Evolutionary conservation across 208 protist genomes (phyloP), one percentile per base, ranked within the genome.

Genomic region (Balamuthia mandrillaris): DNA sequence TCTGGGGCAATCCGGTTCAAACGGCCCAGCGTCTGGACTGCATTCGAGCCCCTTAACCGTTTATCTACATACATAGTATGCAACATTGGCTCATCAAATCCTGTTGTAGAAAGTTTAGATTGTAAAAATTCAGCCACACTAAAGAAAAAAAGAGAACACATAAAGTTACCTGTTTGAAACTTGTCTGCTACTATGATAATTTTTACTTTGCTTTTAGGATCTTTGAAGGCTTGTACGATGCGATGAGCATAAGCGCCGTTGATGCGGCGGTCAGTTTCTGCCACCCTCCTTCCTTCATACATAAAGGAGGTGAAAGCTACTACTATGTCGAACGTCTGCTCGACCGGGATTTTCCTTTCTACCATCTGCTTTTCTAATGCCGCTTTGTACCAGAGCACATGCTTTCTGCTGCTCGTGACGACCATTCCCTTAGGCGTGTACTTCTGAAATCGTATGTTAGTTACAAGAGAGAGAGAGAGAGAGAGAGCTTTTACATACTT

Each of bases 131-230:
- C 21, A 56, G n/a, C 18, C 18, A 56, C 18, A 56, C 18, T 18
- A 56, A 56, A 56, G n/a, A 56, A 56, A 56, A n/a, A 56, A 56
- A 56, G n/a, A 56, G n/a, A 56, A n/a, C 18, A 56, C 18, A 56
- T 27, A 56, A 56, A 56, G n/a, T n/a, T n/a, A n/a, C n/a, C n/a
- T 2, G 68, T 78, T 33, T 78, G 68, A 33, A 78, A 78, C 68
- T 78, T 78, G 68, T 78, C 68, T 12, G 68, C 68, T 21, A 58
- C 68, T 21, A 78, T 78, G 47, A 78, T 78, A 49, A 78, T 42
- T 49, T 78, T 78, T n/a, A 78, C 68, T 1, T 2, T 58, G 21
- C 45, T 60, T 42, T 1, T 9, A 29, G 68, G 68, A n/a, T 78
- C 68, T 49, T 78, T 78, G 68, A 58, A 78, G 7, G 7, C 52